Conservation (phyloP, 2,329 filamentous ascomycete species). For the Cryphonectria radicalis region DNA sequence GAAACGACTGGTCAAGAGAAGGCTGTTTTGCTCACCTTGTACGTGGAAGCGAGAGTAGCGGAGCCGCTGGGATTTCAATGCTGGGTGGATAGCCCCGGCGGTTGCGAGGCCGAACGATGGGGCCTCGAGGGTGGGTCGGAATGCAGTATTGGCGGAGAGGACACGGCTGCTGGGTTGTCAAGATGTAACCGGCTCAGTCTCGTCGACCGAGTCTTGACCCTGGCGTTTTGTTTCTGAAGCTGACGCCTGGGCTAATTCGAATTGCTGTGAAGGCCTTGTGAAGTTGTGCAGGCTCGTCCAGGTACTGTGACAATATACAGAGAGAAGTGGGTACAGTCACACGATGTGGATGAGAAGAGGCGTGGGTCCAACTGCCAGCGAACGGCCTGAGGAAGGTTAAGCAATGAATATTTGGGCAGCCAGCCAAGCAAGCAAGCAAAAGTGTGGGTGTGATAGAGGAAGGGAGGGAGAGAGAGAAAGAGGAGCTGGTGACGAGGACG, state of each 20-base stretch:
- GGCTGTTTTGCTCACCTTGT: constrained; percentile 19
- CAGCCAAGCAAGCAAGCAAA: too few relatives aligned
- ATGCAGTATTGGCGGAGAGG: constrained; percentile 16
- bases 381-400: background rate
- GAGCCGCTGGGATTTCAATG: constrained; percentile 17
- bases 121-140: constrained; percentile 4
- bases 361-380: constrained; percentile 3
- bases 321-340: constrained; percentile 1
- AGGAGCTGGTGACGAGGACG: constrained; percentile 4
- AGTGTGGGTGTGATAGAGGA: background rate
- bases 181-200: constrained; percentile 26
- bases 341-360: background rate
- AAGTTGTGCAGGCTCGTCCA: background rate
- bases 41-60: constrained; percentile 21
- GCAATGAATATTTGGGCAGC: background rate
- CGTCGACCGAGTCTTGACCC: constrained; percentile 24
- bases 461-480: background rate
- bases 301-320: background rate
- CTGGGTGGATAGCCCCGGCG: constrained; percentile 5
- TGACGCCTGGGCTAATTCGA: constrained; percentile 7
- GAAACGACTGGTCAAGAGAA: constrained; percentile 27
- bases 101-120: constrained; percentile 17
- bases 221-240: constrained; percentile 22
- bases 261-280: constrained; percentile 9
- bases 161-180: constrained; percentile 19